phyloP scores from a whole-genome alignment of 192 early-diverging fungal species.

The Backusella psychrophila region DNA sequence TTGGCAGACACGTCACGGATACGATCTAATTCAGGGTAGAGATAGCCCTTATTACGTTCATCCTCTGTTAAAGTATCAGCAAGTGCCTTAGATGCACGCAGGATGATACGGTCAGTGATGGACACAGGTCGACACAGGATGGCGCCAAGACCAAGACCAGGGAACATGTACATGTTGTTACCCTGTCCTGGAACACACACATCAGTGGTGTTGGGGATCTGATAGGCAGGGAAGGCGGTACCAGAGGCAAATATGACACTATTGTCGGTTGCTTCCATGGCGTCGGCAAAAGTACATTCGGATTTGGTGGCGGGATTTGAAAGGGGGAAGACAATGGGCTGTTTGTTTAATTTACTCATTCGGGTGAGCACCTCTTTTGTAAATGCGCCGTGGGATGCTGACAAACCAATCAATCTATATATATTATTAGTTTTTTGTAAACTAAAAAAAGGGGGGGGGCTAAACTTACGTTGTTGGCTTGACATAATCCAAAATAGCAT shows the following conservation, averaged over 20 bases:
- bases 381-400: slow-evolving; percentile 79
- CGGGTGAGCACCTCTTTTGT: slow-evolving; percentile 61
- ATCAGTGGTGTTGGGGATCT: slow-evolving; percentile 57
- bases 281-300: slow-evolving; percentile 93
- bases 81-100: slow-evolving; percentile 73
- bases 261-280: slow-evolving; percentile 83
- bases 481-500: slow-evolving; percentile 81
- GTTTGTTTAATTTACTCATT: slow-evolving; percentile 74
- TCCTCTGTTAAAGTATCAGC: slow-evolving; percentile 70
- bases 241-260: slow-evolving; percentile 97
- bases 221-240: slow-evolving; percentile 86
- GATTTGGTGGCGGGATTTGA: slow-evolving; percentile 87
- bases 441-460: too few relatives aligned
- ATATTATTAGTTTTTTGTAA: not conserved
- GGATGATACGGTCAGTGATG: slow-evolving; percentile 84
- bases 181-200: slow-evolving; percentile 75
- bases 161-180: slow-evolving; percentile 71
- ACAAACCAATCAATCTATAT: slow-evolving; percentile 76
- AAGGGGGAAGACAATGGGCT: slow-evolving; percentile 89
- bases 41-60: slow-evolving; percentile 63
- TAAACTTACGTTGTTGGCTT: slow-evolving; percentile 68
- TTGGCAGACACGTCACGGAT: slow-evolving; percentile 84
- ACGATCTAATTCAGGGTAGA: slow-evolving; percentile 85
- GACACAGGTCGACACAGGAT: slow-evolving; percentile 63
- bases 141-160: slow-evolving; percentile 88